These are phyloP conservation scores for Suillus subluteus DNA, from an alignment of 768 basidiomycete species.

Conservation along the genomic window DNA sequence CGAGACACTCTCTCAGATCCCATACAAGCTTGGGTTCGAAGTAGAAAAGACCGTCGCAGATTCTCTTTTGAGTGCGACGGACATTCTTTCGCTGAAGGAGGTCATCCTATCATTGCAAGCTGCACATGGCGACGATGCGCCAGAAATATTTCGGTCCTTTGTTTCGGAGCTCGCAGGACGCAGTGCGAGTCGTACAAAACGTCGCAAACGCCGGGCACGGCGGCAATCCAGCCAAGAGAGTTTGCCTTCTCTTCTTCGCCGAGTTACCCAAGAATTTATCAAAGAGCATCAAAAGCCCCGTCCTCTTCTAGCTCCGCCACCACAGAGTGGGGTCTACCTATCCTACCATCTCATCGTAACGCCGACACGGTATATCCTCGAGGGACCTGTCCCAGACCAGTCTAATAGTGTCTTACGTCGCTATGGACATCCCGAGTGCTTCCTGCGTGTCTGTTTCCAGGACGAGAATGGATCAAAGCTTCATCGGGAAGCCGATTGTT, in stretches of 20 bases:
- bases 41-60: constrained; percentile 38
- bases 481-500: constrained; percentile 28
- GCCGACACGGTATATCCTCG: constrained; percentile 41
- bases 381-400: constrained; percentile 43
- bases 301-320: constrained; percentile 26
- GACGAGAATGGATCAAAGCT: constrained; percentile 47
- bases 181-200: background rate
- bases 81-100: constrained; percentile 24
- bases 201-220: background rate
- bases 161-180: constrained; percentile 23
- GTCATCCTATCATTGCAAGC: constrained; percentile 25
- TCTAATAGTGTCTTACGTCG: constrained; percentile 42
- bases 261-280: constrained; percentile 24
- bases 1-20: constrained; percentile 23
- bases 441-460: constrained; percentile 52
- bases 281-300: constrained; percentile 27
- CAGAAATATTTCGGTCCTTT: constrained; percentile 30
- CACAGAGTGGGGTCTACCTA: constrained; percentile 27
- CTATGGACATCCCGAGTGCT: constrained; percentile 44
- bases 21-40: constrained; percentile 43
- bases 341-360: constrained; percentile 44
- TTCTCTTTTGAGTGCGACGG: constrained; percentile 25
- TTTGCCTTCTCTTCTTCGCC: constrained; percentile 21
- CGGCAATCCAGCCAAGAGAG: background rate
- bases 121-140: constrained; percentile 19